Evolutionary conservation across 83 land plant species (phyloP), one percentile per base, ranked within the genome.

Genomic region (Diphasiastrum complanatum): DNA sequence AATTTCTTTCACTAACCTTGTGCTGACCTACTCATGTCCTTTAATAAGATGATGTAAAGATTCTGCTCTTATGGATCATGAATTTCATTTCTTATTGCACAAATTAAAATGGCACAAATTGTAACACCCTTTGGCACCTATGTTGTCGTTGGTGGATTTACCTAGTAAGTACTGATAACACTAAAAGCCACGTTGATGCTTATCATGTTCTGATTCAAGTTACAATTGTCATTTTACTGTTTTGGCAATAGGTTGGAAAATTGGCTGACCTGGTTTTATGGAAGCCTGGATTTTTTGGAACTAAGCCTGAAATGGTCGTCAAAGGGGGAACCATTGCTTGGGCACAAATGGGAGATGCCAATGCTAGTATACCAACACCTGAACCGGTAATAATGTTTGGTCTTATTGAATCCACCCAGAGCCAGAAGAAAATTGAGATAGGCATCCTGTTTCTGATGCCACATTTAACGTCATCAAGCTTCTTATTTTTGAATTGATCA

Each of bases 261-360:
- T 46, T 93, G 63, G 99, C 99, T 55, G 96, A 93, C 78, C 79
- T 93, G 56, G 92, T 93, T 36, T 54, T 89, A 0, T 89, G 96
- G 99, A 75, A 80, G 30, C 99, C 96, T 47, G 70, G 92, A 0
- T 88, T 83, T 62, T 89, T 93, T 69, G 99, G 96, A 55, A 84
- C 81, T 23, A 93, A 93, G 65, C 96, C 96, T 41, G 91, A 89
- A 55, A 66, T 89, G 84, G 79, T 93, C 19, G 77, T 93, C 27
- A 93, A 93, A 69, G 99, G 96, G 45, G 99, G 96, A 55, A 68
- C 32, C 34, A 75, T 93, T 67, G 92, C 99, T 31, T 89, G 96
- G 92, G 96, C 99, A 28, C 84, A 93, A 48, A 93, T 93, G 92
- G 99, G 96, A 28, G 96, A 93, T 75, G 86, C 99, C 29, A 89